Conservation (phyloP, 2,329 filamentous ascomycete species). For the Cladosporium oxysporum region DNA sequence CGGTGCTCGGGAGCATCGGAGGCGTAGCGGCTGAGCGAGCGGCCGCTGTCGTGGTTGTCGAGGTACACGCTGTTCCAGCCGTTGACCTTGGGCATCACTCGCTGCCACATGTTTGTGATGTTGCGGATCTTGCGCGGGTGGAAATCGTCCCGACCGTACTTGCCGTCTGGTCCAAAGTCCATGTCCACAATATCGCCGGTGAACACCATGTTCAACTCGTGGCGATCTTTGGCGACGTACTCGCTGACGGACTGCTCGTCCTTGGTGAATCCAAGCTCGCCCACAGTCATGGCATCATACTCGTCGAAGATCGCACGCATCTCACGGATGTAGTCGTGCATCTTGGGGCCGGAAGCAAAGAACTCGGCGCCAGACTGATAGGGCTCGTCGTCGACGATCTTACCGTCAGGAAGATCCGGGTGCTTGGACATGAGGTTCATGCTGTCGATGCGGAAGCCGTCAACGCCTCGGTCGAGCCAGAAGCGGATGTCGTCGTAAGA, state of each 20-base stretch:
- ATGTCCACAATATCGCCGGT: slow-evolving; percentile 65
- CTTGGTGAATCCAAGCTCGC: slow-evolving; percentile 51
- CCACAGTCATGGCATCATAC: slow-evolving; percentile 53
- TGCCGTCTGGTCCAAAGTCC: slow-evolving; percentile 49
- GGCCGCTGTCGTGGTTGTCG: slow-evolving; percentile 66
- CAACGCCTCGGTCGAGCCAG: slow-evolving; percentile 72
- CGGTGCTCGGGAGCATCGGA: slow-evolving; percentile 52
- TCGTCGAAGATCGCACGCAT: slow-evolving; percentile 46
- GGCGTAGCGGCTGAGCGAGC: slow-evolving; percentile 58
- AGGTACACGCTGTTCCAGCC: slow-evolving; percentile 66
- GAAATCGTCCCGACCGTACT: slow-evolving; percentile 54
- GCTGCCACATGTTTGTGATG: slow-evolving; percentile 59
- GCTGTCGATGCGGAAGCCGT: slow-evolving; percentile 43
- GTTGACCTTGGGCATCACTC: slow-evolving; percentile 58
- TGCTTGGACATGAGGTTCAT: slow-evolving; percentile 30
- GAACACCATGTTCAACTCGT: slow-evolving; percentile 70
- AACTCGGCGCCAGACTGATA: slow-evolving; percentile 25
- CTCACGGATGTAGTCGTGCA: slow-evolving; percentile 51
- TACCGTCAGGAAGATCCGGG: slow-evolving; percentile 26
- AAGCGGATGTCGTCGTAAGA: slow-evolving; percentile 66
- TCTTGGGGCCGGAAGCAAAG: slow-evolving; percentile 38
- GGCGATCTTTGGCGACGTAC: slow-evolving; percentile 54
- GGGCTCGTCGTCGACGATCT: slow-evolving; percentile 21
- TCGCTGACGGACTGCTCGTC: slow-evolving; percentile 52
- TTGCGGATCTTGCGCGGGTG: slow-evolving; percentile 48